Conservation (phyloP, 2,329 filamentous ascomycete species). For the Emydomyces testavorans region DNA sequence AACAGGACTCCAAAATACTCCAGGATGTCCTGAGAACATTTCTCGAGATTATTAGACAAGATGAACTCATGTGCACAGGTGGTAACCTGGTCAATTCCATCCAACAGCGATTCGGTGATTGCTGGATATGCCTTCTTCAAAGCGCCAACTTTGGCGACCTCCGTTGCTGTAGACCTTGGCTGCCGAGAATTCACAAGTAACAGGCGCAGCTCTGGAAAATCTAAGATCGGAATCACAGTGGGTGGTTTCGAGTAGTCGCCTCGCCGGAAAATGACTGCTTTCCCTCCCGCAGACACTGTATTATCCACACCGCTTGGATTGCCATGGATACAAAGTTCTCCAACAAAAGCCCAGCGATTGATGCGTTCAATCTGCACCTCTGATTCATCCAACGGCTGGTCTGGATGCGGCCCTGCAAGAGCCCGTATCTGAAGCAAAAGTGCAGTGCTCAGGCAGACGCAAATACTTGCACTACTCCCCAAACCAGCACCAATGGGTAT, state of each 20-base stretch:
- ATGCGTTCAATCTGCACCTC: slow-evolving; percentile 84
- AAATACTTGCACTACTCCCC: slow-evolving; percentile 78
- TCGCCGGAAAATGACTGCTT: slow-evolving; percentile 83
- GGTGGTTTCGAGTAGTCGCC: slow-evolving; percentile 68
- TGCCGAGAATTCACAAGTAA: slow-evolving; percentile 83
- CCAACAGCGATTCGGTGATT: slow-evolving; percentile 68
- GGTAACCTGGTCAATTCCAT: slow-evolving; percentile 62
- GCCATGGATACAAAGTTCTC: slow-evolving; percentile 93
- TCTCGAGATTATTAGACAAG: slow-evolving; percentile 54
- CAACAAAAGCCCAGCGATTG: slow-evolving; percentile 95
- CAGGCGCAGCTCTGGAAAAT: slow-evolving; percentile 84
- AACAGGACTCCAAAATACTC: slow-evolving; percentile 74
- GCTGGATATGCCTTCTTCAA: slow-evolving; percentile 61
- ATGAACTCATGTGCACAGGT: slow-evolving; percentile 47
- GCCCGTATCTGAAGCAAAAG: slow-evolving; percentile 75
- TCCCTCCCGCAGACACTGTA: slow-evolving; percentile 85
- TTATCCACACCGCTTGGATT: slow-evolving; percentile 97
- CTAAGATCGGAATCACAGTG: slow-evolving; percentile 61
- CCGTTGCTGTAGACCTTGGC: slow-evolving; percentile 68
- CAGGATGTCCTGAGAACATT: slow-evolving; percentile 51
- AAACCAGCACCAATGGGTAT: slow-evolving; percentile 77
- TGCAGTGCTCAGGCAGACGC: slow-evolving; percentile 67
- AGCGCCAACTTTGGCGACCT: slow-evolving; percentile 74
- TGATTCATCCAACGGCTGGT: slow-evolving; percentile 81
- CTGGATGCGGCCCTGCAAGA: slow-evolving; percentile 78